Conservation (phyloP, 2,329 filamentous ascomycete species). For the Calonectria ilicicola region DNA sequence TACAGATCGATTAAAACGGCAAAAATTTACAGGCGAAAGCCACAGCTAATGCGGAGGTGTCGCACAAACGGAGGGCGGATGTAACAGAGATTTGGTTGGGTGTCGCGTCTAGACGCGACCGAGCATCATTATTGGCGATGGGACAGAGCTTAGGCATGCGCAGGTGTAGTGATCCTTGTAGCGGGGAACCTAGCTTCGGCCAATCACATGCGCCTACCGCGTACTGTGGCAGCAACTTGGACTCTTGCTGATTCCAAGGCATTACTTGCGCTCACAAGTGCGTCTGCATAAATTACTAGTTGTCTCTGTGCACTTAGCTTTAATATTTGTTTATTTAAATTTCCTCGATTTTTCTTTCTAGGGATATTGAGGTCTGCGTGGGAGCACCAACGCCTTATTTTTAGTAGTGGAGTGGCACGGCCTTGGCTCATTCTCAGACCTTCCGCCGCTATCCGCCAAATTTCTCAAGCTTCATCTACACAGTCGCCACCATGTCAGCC, state of each 20-base stretch:
- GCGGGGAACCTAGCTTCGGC: slow-evolving; percentile 33
- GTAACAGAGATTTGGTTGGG: slow-evolving; percentile 9
- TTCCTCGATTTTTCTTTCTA: neutral
- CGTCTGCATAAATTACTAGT: neutral
- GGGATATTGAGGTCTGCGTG: neutral
- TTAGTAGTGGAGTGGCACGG: slow-evolving; percentile 30
- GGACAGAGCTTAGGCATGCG: slow-evolving; percentile 25
- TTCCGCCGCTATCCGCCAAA: slow-evolving; percentile 22
- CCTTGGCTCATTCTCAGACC: slow-evolving; percentile 24
- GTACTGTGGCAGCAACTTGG: slow-evolving; percentile 9
- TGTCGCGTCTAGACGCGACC: slow-evolving; percentile 28
- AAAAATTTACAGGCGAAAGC: neutral
- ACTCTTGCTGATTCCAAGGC: neutral
- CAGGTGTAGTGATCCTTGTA: slow-evolving; percentile 18
- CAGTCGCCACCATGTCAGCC: slow-evolving; percentile 77
- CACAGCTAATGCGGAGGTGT: neutral
- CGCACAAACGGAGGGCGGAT: neutral
- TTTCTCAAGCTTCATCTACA: slow-evolving; percentile 37
- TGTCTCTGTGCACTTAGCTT: neutral
- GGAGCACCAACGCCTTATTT: neutral
- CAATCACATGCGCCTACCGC: slow-evolving; percentile 27
- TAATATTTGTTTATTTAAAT: too few species aligned
- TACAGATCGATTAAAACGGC: neutral
- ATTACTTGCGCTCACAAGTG: neutral
- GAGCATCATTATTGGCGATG: neutral